Evolutionary conservation across 1,284 basidiomycete species (phyloP), one percentile per base, ranked within the genome.

Genomic region (Trichosporon coremiiforme): DNA sequence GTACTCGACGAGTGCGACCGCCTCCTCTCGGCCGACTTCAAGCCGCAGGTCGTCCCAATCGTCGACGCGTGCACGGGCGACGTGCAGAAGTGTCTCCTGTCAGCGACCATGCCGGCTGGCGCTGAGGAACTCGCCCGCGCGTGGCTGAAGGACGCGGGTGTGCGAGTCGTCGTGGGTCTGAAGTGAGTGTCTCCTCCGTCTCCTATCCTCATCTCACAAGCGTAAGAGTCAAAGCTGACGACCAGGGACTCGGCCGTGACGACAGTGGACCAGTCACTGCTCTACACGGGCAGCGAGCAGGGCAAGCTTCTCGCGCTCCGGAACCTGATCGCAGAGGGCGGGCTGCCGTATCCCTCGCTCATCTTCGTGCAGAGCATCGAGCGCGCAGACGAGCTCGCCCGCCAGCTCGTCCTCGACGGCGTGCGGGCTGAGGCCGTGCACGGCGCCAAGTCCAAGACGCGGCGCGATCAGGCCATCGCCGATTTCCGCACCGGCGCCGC

Each of bases 361-460:
- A 87, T 99, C 69, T 99, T 99, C 81, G 92, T 95, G 2, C 97
- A 96, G 67, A 91, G 93, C 0, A 94, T 98, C 81, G 88, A 92
- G 29, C 90, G 96, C 50, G 95, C 95, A 7, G 89, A 92, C 50
- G 95, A 97, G 45, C 86, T 99, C 55, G 90, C 92, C 64, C 91
- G 94, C 79, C 92, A 96, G 77, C 87, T 99, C 36, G 86, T 91
- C 63, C 90, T 94, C 78, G 90, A 91, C 65, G 89, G 93, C n/a
- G 85, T 90, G 9, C 93, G 94, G 70, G 93, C 97, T 4, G 95
- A 96, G 76, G 92, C 91, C 70, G 87, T 99, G 8, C 97, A 99
- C 83, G 93, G 93, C 0, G 93, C 93, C 0, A 88, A 95, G 85
- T 91, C 89, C 5, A 90, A 89, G 76, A 90, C 91, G 76, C 92